Evolutionary conservation across 106 monocot species (phyloP), one percentile per base, ranked within the genome.

Genomic region (Platanthera zijinensis): DNA sequence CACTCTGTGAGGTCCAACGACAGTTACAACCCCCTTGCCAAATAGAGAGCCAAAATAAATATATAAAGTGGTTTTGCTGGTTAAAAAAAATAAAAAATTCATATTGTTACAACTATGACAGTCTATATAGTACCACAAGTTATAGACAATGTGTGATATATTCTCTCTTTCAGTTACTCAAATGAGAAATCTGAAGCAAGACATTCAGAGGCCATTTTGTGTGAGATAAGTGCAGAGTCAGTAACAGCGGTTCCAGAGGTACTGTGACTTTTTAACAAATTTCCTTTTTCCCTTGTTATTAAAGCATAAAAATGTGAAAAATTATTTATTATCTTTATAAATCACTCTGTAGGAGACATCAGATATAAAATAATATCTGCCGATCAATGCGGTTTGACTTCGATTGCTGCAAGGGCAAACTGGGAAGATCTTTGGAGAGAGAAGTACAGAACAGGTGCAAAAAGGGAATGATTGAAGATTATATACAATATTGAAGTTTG

Each of bases 121-220:
- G 1, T 56, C 8, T n/a, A 18, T 61, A 61, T 61, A 21, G 5
- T 61, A 11, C 59, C 12, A 7, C 25, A 17, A 48, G 45, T 71
- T 48, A 48, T 21, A 48, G 45, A 48, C 7, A 71, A 48, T 11
- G 9, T n/a, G 48, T 50, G 2, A 51, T 57, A 10, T 9, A 78
- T 74, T 61, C 39, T 39, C 39, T 12, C 1, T 61, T 82, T 51
- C 84, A 95, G 94, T 62, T 87, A 84, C 51, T 95, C 95, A 47
- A 95, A 95, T 78, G 95, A 87, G 82, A 95, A 95, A 57, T 95
- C 92, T 57, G 95, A 95, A 84, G 87, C 89, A 52, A 89, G 87
- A 79, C 80, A 78, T 15, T 72, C 71, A 48, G 85, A 87, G 5
- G 52, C 63, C 17, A 19, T 39, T 39, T 39, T 39, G 12, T 71